Percentiles rank a stretch among this genome's conserved stretches.
phyloP scores from a whole-genome alignment of 768 basidiomycete species.

The Galerina marginata region DNA sequence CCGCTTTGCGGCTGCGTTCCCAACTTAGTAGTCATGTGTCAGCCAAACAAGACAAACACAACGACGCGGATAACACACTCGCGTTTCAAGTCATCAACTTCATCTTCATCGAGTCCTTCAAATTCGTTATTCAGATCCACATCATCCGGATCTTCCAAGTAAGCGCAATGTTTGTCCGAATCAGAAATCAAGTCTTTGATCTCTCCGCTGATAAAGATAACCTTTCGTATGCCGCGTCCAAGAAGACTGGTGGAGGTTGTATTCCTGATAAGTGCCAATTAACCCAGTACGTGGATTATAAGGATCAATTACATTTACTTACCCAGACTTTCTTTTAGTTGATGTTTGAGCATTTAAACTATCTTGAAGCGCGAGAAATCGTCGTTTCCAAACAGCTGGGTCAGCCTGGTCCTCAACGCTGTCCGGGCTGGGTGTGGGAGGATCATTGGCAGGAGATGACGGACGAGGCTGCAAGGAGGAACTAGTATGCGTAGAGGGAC shows the following conservation, averaged over 20 bases:
- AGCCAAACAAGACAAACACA: conserved; percentile 2
- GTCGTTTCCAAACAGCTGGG: too few relatives aligned
- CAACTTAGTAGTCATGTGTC: conserved; percentile 14
- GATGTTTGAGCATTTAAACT: too few relatives aligned
- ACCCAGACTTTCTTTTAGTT: too few relatives aligned
- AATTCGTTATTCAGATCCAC: conserved; percentile 9
- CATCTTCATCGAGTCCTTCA: conserved; percentile 12
- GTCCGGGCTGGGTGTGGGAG: too few relatives aligned
- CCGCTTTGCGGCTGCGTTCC: conserved; percentile 12
- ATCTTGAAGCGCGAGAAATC: too few relatives aligned
- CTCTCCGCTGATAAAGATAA: conserved; percentile 16
- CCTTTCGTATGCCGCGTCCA: conserved; percentile 12
- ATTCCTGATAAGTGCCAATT: too few relatives aligned
- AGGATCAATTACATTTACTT: too few relatives aligned
- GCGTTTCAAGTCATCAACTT: conserved; percentile 13
- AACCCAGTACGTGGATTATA: too few relatives aligned
- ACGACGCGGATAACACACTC: conserved; percentile 3
- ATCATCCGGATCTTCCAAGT: conserved; percentile 7
- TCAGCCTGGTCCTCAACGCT: too few relatives aligned
- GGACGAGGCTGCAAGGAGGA: too few relatives aligned
- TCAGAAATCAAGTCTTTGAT: conserved; percentile 16
- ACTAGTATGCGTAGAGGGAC: too few relatives aligned
- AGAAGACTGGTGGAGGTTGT: conserved; percentile 8
- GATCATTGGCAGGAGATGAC: too few relatives aligned
- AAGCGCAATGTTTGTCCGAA: conserved; percentile 15